phyloP scores from a whole-genome alignment of 331 rosid genomes.

The Spiraea crenata region DNA sequence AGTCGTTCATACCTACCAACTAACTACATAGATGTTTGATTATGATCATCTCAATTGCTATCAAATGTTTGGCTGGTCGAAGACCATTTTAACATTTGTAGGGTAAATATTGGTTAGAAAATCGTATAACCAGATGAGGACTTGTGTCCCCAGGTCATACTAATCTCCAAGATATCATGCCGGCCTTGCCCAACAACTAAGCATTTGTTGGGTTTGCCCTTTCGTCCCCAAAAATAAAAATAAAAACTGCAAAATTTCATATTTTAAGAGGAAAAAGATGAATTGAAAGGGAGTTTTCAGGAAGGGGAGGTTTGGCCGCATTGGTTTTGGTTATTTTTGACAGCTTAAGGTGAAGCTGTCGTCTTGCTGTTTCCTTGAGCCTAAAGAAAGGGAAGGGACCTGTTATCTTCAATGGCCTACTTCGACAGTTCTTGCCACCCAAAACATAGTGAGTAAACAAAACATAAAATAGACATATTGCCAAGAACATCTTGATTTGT shows the following conservation, averaged over 20 bases:
- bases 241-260: background rate
- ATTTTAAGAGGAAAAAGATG: too few species aligned
- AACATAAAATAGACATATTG: background rate
- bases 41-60: too few species aligned
- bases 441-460: background rate
- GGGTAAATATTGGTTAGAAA: too few species aligned
- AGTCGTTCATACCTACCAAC: too few species aligned
- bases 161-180: conserved; percentile 20
- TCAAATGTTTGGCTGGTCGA: too few species aligned
- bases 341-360: conserved; percentile 21
- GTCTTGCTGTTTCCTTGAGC: conserved; percentile 34
- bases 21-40: too few species aligned
- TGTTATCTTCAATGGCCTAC: conserved; percentile 8
- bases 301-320: background rate
- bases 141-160: conserved; percentile 29
- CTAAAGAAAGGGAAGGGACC: conserved; percentile 22
- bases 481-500: background rate
- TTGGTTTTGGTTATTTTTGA: background rate
- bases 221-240: conserved; percentile 9
- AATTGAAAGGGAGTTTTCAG: background rate
- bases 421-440: background rate
- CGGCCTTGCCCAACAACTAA: conserved; percentile 7
- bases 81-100: too few species aligned
- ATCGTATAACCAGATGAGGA: conserved; percentile 25
- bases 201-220: background rate